Evolutionary conservation across 805 yeast genomes (phyloP).

Genomic region (Candida golubevii): DNA sequence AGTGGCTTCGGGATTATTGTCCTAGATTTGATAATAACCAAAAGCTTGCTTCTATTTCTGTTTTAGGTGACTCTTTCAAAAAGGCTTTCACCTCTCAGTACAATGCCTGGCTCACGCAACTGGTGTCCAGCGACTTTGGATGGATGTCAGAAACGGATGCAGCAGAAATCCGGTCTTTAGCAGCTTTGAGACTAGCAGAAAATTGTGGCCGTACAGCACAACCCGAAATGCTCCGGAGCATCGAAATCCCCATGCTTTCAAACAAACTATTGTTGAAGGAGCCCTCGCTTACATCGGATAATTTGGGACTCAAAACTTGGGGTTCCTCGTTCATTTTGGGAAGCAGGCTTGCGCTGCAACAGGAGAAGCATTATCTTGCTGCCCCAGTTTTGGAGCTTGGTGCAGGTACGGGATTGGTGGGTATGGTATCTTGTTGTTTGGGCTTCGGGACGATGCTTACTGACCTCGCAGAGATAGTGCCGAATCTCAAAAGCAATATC

Average conservation of each 20-base stretch:
- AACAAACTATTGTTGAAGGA: conserved; percentile 49
- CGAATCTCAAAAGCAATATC: conserved; percentile 60
- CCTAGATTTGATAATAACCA: conserved; percentile 24
- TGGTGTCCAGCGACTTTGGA: conserved; percentile 45
- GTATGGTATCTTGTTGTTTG: conserved; percentile 58
- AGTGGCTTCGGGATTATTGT: conserved; percentile 43
- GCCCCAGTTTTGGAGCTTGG: conserved; percentile 70
- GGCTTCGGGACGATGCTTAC: conserved; percentile 57
- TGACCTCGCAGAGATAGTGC: conserved; percentile 73
- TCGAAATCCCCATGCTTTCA: conserved; percentile 27
- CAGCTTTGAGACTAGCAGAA: conserved; percentile 69
- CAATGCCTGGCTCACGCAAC: conserved; percentile 45
- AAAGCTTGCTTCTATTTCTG: conserved; percentile 24
- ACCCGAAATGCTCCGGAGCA: conserved; percentile 62
- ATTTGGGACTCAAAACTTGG: conserved; percentile 92
- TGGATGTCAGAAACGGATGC: conserved; percentile 40
- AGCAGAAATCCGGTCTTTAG: conserved; percentile 46
- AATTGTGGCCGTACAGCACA: conserved; percentile 82
- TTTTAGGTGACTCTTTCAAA: conserved; percentile 25
- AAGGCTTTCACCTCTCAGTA: conserved; percentile 30
- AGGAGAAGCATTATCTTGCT: conserved; percentile 13
- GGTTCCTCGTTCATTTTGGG: conserved; percentile 81
- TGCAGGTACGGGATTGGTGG: conserved; percentile 90
- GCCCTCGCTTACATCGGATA: conserved; percentile 84
- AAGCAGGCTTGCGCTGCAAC: conserved; percentile 34